Evolutionary conservation across 208 protist genomes (phyloP).

Genomic region (Willaertia magna): DNA sequence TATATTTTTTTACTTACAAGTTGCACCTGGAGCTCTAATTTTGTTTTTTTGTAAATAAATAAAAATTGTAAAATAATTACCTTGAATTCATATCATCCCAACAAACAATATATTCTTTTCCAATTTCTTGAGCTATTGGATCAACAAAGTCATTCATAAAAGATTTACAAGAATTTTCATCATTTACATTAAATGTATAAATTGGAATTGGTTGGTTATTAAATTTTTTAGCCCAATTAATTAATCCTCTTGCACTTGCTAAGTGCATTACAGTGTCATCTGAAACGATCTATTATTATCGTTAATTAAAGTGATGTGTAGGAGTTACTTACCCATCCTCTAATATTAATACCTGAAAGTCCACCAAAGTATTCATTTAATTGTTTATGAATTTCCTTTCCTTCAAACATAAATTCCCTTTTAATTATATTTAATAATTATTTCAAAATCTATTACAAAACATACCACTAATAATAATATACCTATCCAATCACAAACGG

Average conservation of each 20-base stretch:
- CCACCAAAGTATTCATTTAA: not conserved
- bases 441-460: too few relatives aligned
- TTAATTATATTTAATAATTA: too few relatives aligned
- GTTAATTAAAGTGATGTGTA: too few relatives aligned
- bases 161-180: not conserved
- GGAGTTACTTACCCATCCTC: too few relatives aligned
- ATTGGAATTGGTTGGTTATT: not conserved
- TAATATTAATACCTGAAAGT: not conserved
- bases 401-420: not conserved
- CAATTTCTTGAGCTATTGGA: not conserved
- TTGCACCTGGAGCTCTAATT: not conserved
- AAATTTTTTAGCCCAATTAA: not conserved
- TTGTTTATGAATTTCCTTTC: not conserved
- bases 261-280: conserved; percentile 2
- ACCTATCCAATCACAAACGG: too few relatives aligned
- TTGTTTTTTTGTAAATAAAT: too few relatives aligned
- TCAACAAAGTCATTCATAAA: not conserved
- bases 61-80: too few relatives aligned
- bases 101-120: not conserved
- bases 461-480: too few relatives aligned
- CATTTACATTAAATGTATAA: not conserved
- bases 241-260: not conserved
- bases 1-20: not conserved
- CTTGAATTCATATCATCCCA: not conserved
- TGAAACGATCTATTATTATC: too few relatives aligned